These are phyloP conservation scores for Backusella macrospora DNA, from an alignment of 192 early-diverging fungal genomes.

Conservation along the genomic window DNA sequence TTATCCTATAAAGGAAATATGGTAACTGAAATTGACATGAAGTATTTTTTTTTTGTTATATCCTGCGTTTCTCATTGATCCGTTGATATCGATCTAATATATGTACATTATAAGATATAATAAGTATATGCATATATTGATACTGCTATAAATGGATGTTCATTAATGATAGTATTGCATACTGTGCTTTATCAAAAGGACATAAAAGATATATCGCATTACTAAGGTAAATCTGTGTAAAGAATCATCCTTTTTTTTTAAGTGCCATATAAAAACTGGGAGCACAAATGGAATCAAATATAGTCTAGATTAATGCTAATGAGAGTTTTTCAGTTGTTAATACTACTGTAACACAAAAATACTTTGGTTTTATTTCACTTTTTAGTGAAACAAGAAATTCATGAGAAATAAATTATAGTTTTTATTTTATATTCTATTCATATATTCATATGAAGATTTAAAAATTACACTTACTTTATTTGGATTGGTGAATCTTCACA, in stretches of 20 bases:
- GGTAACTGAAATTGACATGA: background rate
- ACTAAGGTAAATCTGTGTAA: background rate
- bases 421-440: background rate
- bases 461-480: background rate
- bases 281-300: slow-evolving; percentile 2
- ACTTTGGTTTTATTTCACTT: background rate
- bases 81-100: background rate
- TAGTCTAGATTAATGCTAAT: background rate
- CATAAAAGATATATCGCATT: background rate
- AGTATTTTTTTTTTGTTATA: background rate
- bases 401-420: slow-evolving; percentile 5
- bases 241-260: background rate
- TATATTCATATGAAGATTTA: background rate
- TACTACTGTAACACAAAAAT: background rate
- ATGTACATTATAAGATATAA: background rate
- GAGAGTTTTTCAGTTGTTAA: background rate
- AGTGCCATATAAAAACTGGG: slow-evolving; percentile 8
- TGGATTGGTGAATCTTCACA: background rate
- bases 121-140: too few species aligned
- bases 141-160: too few species aligned
- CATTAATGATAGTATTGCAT: too few species aligned
- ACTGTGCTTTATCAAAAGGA: too few species aligned
- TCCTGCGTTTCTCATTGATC: background rate
- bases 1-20: slow-evolving; percentile 1
- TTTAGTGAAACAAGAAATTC: background rate